Evolutionary conservation across 768 basidiomycete genomes (phyloP).

Genomic region (Mycena metata): DNA sequence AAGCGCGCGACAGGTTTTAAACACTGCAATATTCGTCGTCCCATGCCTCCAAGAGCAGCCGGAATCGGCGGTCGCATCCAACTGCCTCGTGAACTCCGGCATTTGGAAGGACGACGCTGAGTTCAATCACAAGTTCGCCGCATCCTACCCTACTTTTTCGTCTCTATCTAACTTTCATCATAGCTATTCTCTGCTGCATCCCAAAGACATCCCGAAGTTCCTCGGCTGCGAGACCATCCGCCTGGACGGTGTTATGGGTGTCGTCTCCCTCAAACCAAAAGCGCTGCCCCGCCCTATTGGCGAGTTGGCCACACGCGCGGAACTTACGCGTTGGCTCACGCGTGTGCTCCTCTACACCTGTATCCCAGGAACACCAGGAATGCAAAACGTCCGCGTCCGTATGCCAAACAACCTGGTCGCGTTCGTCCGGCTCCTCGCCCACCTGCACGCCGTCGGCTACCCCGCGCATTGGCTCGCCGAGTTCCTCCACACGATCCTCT

Average conservation of each 20-base stretch:
- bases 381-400: constrained; percentile 43
- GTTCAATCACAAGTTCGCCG: constrained; percentile 46
- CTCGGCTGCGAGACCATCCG: constrained; percentile 44
- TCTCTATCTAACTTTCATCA: neutral
- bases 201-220: constrained; percentile 46
- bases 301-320: constrained; percentile 36
- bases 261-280: constrained; percentile 34
- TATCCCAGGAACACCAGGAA: constrained; percentile 42
- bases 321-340: constrained; percentile 50
- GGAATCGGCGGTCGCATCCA: constrained; percentile 45
- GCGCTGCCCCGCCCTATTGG: constrained; percentile 40
- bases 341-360: constrained; percentile 49
- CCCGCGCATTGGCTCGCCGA: constrained; percentile 55
- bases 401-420: constrained; percentile 52
- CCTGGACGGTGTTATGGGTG: constrained; percentile 39
- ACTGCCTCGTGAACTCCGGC: constrained; percentile 46
- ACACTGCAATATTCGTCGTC: constrained; percentile 43
- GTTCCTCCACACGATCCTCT: constrained; percentile 45
- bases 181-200: constrained; percentile 49
- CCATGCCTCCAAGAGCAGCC: constrained; percentile 43
- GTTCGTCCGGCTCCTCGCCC: constrained; percentile 49
- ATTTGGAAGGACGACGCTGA: constrained; percentile 48
- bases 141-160: neutral
- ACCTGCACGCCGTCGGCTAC: constrained; percentile 51
- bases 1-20: constrained; percentile 34